These are phyloP conservation scores for Ambrosia hybrid DNA, from an alignment of 140 eudicot species.

Conservation along the genomic window DNA sequence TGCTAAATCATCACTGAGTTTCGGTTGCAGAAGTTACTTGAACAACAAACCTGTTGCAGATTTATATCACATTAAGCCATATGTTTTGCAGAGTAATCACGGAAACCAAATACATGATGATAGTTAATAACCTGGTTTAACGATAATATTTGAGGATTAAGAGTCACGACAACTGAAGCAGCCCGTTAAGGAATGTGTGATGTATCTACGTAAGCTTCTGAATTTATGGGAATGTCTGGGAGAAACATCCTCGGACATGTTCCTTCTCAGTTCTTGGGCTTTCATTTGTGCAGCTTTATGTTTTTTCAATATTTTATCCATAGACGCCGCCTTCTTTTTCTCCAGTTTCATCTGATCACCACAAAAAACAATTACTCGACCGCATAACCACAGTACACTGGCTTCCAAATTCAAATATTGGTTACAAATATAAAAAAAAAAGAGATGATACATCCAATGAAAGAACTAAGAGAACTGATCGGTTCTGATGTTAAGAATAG, in stretches of 20 bases:
- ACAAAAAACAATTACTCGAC: not conserved
- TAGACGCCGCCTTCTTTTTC: conserved; percentile 76
- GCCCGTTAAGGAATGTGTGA: conserved; percentile 31
- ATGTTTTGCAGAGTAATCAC: conserved; percentile 6
- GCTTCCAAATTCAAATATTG: not conserved
- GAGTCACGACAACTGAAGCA: conserved; percentile 43
- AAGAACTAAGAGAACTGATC: not conserved
- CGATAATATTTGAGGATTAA: conserved; percentile 30
- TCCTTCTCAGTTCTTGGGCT: conserved; percentile 69
- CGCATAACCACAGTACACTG: not conserved
- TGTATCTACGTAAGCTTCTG: conserved; percentile 25
- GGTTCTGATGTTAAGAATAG: not conserved
- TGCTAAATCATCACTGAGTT: not conserved
- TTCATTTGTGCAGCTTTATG: conserved; percentile 63
- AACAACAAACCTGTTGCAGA: conserved; percentile 12
- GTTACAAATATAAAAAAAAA: not conserved
- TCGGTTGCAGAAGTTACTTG: conserved; percentile 16
- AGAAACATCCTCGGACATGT: conserved; percentile 36
- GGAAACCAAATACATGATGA: not conserved
- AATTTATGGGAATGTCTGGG: conserved; percentile 36
- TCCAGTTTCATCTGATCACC: conserved; percentile 75
- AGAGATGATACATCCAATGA: not conserved
- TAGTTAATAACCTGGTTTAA: conserved; percentile 25
- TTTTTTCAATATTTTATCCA: conserved; percentile 83
- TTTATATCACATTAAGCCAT: not conserved